Evolutionary conservation across 2,329 filamentous ascomycete species (phyloP).

Genomic region (Venturia nashicola): DNA sequence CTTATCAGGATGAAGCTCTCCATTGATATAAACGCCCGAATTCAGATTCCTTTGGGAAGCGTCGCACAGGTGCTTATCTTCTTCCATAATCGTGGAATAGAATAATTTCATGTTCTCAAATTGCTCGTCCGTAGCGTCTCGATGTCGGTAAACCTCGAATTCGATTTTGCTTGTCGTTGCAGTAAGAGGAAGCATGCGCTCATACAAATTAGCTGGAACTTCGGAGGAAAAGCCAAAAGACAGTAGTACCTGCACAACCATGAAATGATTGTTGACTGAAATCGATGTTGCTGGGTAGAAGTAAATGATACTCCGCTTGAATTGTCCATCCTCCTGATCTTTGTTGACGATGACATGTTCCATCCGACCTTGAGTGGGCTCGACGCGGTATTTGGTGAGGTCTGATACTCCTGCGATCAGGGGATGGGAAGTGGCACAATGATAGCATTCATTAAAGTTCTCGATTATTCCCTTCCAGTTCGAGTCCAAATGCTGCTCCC

Average conservation of each 20-base stretch:
- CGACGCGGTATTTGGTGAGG: slow-evolving; percentile 37
- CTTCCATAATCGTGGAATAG: slow-evolving; percentile 51
- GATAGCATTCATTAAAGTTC: slow-evolving; percentile 57
- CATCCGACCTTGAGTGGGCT: slow-evolving; percentile 20
- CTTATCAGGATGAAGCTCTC: slow-evolving; percentile 48
- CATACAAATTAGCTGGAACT: no score
- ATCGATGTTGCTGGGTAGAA: slow-evolving; percentile 21
- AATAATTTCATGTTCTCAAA: slow-evolving; percentile 46
- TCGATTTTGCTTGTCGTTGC: slow-evolving; percentile 42
- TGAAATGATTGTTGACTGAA: slow-evolving; percentile 33
- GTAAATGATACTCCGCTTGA: slow-evolving; percentile 21
- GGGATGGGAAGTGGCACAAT: slow-evolving; percentile 48
- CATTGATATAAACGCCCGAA: slow-evolving; percentile 48
- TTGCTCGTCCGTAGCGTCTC: slow-evolving; percentile 44
- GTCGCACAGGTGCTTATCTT: slow-evolving; percentile 52
- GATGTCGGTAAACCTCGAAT: slow-evolving; percentile 53
- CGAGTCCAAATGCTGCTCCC: slow-evolving; percentile 44
- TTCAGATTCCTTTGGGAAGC: slow-evolving; percentile 49
- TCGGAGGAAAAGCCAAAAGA: no score
- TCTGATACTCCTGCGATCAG: slow-evolving; percentile 46
- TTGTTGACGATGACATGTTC: slow-evolving; percentile 21
- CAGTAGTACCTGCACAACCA: slow-evolving; percentile 23
- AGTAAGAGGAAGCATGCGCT: slow-evolving; percentile 46
- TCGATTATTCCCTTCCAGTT: slow-evolving; percentile 52
- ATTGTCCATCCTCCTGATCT: slow-evolving; percentile 16